These are phyloP conservation scores for Neurospora sp. DNA, from an alignment of 495 filamentous ascomycete genomes.

Conservation along the genomic window DNA sequence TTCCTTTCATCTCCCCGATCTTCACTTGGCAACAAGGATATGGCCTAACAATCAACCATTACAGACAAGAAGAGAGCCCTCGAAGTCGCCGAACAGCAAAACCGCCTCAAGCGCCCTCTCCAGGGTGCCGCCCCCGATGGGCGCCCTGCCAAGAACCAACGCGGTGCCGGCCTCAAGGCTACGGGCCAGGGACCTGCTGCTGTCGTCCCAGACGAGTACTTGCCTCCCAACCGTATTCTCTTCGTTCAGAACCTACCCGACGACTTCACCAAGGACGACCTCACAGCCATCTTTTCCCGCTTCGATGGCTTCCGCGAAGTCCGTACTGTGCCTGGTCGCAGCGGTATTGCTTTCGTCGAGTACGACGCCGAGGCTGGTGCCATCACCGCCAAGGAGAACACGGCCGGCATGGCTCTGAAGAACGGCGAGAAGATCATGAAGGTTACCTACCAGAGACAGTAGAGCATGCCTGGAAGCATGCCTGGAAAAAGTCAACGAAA, in stretches of 20 bases:
- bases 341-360: conserved; percentile 91
- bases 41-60: not conserved
- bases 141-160: conserved; percentile 61
- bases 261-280: conserved; percentile 67
- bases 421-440: conserved; percentile 55
- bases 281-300: conserved; percentile 70
- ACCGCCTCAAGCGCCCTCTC: conserved; percentile 68
- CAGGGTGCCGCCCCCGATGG: conserved; percentile 41
- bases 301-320: conserved; percentile 96
- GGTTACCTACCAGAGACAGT: conserved; percentile 90
- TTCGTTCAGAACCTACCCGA: conserved; percentile 91
- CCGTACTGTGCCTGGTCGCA: conserved; percentile 73
- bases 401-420: conserved; percentile 78
- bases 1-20: not conserved
- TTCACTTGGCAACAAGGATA: not conserved
- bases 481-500: not conserved
- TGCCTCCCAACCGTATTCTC: conserved; percentile 95
- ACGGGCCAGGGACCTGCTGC: conserved; percentile 56
- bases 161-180: conserved; percentile 74
- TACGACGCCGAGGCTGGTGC: conserved; percentile 85
- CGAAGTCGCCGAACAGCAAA: conserved; percentile 71
- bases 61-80: conserved; percentile 86
- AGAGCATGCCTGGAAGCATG: conserved; percentile 5
- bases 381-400: conserved; percentile 91
- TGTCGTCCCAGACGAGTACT: conserved; percentile 90